phyloP scores from a whole-genome alignment of 2,329 filamentous ascomycete species.

The Exserohilum turcica region DNA sequence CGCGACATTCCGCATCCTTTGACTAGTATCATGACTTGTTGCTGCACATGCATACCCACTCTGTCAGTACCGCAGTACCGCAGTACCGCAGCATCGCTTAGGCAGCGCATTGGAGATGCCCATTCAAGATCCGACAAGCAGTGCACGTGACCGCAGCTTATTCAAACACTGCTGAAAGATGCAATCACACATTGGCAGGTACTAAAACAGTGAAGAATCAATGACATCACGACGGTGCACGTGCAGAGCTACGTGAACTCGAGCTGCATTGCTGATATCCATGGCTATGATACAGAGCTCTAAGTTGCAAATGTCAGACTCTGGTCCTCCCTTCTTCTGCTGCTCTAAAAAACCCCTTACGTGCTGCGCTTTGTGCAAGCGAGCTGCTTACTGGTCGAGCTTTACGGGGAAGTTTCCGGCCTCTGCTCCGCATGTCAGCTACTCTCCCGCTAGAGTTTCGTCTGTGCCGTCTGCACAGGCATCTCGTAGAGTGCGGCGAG shows the following conservation, averaged over 20 bases:
- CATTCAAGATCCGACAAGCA: not conserved
- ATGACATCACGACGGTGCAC: conserved; percentile 10
- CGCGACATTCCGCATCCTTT: too few species aligned
- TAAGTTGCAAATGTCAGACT: conserved; percentile 29
- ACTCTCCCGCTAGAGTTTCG: not conserved
- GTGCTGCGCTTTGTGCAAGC: conserved; percentile 17
- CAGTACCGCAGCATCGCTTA: not conserved
- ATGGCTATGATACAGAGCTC: conserved; percentile 39
- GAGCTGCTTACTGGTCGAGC: conserved; percentile 43
- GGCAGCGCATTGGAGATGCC: not conserved
- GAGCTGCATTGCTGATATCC: conserved; percentile 36
- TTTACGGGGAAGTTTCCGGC: conserved; percentile 45
- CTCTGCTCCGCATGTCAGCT: conserved; percentile 26
- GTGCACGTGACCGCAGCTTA: not conserved
- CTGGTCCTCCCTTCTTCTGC: conserved; percentile 24
- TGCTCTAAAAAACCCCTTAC: conserved; percentile 24
- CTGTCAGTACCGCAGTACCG: not conserved
- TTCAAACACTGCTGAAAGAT: not conserved
- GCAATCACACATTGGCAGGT: not conserved
- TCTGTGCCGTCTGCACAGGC: not conserved
- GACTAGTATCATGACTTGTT: too few species aligned
- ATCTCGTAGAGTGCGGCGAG: not conserved
- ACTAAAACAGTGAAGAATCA: not conserved
- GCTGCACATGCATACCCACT: not conserved
- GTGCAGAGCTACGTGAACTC: conserved; percentile 19